Base-by-base conservation (phyloP, 2,329 filamentous ascomycete genomes). In the Sphaerostilbella broomeana region DNA sequence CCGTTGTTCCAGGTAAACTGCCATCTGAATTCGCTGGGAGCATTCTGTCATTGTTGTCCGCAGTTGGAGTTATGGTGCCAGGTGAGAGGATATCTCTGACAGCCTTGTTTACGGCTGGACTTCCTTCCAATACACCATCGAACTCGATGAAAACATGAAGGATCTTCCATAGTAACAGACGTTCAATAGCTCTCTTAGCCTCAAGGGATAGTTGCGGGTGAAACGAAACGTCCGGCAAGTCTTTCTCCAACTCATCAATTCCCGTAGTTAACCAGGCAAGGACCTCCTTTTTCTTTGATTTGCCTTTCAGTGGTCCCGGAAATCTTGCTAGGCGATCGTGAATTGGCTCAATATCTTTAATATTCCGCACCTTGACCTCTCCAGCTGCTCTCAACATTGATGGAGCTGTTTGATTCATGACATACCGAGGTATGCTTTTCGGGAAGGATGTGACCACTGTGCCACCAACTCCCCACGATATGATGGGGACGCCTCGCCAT, bases 261-360 rank as follows among this genome's bases (percentile, higher is more conserved):
- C 82, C 86, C 43, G 74, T 68, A 4, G 72, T 75, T 30, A 98
- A 69, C 92, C 94, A 98, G 2, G 77, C 63, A 29, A 89, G 52
- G 0, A 87, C 76, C 39, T 98, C 90, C 67, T 97, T 98, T 71
- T 98, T 98, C 70, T 95, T 97, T 2, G 81, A 79, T 57, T 95
- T 97, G 27, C 80, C 75, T 60, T 84, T 88, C 19, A 98, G 67
- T 3, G 94, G 92, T 0, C 92, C 92, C 0, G 92, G 92, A 54
- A 97, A 97, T 50, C 81, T 87, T 13, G 78, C 73, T 34, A 92
- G 66, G 3, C 80, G 75, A 22, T 92, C 86, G 17, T 77, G 69
- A 7, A 88, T 66, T 4, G 85, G 79, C 30, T 86, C 67, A 20
- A 86, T 69, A 29, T 88, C 79, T 56, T 84, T 92, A 46, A 86